These are phyloP conservation scores for Geotrichum fermentans DNA, from an alignment of 1,139 yeast species.

Conservation along the genomic window DNA sequence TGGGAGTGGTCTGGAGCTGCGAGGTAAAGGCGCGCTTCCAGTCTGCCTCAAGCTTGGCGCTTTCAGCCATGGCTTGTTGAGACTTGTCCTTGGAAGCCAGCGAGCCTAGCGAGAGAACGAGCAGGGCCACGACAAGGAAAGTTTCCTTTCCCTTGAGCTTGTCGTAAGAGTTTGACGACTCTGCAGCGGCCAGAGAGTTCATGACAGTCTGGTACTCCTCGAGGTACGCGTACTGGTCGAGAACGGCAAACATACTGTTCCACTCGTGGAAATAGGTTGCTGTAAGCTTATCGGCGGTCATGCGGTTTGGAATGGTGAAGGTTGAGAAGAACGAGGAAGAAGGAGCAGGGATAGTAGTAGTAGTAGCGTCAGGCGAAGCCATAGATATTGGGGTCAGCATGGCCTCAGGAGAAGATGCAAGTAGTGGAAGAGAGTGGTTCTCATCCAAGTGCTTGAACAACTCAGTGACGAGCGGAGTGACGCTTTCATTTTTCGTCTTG, in stretches of 20 bases:
- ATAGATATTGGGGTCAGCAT: constrained; percentile 16
- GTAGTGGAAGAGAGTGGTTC: constrained; percentile 17
- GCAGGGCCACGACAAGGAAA: constrained; percentile 43
- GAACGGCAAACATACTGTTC: constrained; percentile 64
- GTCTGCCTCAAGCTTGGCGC: constrained; percentile 30
- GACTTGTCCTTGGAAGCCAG: constrained; percentile 25
- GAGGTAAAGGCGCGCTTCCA: constrained; percentile 44
- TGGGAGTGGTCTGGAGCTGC: constrained; percentile 53
- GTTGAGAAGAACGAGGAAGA: constrained; percentile 4
- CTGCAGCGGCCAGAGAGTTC: constrained; percentile 19
- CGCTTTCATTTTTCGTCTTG: constrained; percentile 25
- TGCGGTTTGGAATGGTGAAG: constrained; percentile 30
- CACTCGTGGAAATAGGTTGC: constrained; percentile 67
- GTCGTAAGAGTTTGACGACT: constrained; percentile 18
- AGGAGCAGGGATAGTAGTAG: neutral
- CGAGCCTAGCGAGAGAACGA: constrained; percentile 42
- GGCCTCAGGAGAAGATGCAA: constrained; percentile 19
- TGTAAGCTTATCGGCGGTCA: constrained; percentile 35
- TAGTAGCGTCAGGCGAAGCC: constrained; percentile 6
- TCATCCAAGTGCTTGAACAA: constrained; percentile 23
- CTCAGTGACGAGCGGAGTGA: constrained; percentile 24
- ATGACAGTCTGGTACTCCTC: constrained; percentile 50
- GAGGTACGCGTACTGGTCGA: constrained; percentile 63
- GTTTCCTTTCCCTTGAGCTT: constrained; percentile 25
- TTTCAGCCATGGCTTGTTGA: constrained; percentile 33